Conservation (phyloP, 2,329 filamentous ascomycete species). For the Neofusicoccum kwambonambiense region DNA sequence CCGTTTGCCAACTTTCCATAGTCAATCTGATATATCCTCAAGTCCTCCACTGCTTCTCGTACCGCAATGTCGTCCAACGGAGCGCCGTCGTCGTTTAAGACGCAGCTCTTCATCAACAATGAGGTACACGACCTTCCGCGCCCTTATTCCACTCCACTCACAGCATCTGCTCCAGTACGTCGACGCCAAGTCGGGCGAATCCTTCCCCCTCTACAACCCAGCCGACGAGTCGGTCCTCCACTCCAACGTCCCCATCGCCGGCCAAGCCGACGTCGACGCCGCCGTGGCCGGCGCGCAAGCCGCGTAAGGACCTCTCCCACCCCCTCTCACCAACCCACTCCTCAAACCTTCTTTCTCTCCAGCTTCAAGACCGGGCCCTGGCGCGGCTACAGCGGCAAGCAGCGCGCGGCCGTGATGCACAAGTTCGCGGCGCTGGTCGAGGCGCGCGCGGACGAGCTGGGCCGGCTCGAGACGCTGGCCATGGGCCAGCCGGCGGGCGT, state of each 20-base stretch:
- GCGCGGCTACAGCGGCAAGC: conserved; percentile 22
- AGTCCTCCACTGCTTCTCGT: no score
- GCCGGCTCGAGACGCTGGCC: conserved; percentile 21
- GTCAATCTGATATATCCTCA: no score
- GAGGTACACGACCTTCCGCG: conserved; percentile 21
- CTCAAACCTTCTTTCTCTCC: no score
- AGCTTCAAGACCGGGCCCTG: conserved; percentile 20
- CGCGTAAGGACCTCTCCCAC: conserved; percentile 20
- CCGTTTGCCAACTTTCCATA: no score
- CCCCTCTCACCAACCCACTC: not conserved
- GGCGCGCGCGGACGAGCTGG: conserved; percentile 21
- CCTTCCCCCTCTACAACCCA: conserved; percentile 27
- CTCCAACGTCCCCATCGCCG: conserved; percentile 25
- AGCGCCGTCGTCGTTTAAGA: conserved; percentile 6
- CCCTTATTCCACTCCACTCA: not conserved
- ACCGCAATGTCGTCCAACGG: not conserved
- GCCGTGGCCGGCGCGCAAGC: conserved; percentile 28
- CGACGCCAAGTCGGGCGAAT: conserved; percentile 25
- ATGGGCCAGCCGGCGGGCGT: conserved; percentile 25
- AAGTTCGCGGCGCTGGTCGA: conserved; percentile 24
- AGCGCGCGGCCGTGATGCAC: conserved; percentile 28
- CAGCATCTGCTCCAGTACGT: conserved; percentile 24
- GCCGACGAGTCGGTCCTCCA: conserved; percentile 27
- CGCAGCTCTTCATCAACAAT: conserved; percentile 30
- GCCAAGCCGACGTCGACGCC: conserved; percentile 28